Evolutionary conservation across 371 early-diverging fungal species (phyloP).

Genomic region (Paraphysoderma sedebokerense): DNA sequence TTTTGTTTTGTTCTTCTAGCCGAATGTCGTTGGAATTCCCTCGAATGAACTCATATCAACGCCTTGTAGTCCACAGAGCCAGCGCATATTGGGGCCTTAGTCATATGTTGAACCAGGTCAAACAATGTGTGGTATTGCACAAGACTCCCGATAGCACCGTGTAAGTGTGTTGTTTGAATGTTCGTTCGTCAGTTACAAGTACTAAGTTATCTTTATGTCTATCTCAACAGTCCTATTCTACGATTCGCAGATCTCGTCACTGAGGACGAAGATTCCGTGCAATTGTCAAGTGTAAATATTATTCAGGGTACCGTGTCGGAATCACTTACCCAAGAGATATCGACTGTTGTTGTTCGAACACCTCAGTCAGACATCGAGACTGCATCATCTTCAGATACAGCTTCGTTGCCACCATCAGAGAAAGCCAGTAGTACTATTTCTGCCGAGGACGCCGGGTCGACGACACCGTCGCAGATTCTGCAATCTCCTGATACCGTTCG

Average conservation of each 20-base stretch:
- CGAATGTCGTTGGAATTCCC: conserved; percentile 43
- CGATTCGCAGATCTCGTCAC: conserved; percentile 28
- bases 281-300: not conserved
- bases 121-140: conserved; percentile 38
- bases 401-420: conserved; percentile 6
- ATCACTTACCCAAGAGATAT: conserved; percentile 9
- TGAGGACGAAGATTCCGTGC: conserved; percentile 10
- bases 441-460: not conserved
- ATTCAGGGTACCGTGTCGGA: conserved; percentile 9
- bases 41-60: conserved; percentile 57
- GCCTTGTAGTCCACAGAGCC: conserved; percentile 51
- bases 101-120: conserved; percentile 37
- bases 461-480: conserved; percentile 11
- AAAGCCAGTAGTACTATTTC: conserved; percentile 7
- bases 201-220: not conserved
- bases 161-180: conserved; percentile 23
- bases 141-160: conserved; percentile 36
- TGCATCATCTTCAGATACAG: conserved; percentile 3
- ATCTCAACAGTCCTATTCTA: conserved; percentile 17
- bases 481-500: not conserved
- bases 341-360: conserved; percentile 8
- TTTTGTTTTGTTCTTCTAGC: conserved; percentile 11
- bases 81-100: conserved; percentile 50
- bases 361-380: conserved; percentile 8
- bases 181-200: not conserved